Evolutionary conservation across 495 filamentous ascomycete genomes (phyloP).

Genomic region (Podospora pseudopauciseta): DNA sequence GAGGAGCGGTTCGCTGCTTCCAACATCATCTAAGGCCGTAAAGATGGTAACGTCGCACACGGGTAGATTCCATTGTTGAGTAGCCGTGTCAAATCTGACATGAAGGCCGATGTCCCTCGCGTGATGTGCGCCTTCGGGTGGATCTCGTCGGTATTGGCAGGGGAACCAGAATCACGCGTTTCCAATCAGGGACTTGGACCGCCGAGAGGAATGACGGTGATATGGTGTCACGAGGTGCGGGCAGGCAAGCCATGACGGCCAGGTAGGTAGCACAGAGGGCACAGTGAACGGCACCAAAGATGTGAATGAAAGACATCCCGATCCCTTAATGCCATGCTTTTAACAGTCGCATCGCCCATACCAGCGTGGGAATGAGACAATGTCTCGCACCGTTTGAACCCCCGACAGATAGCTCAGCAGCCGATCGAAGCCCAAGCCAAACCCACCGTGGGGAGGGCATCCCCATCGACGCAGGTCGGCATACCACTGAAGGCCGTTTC

Average conservation of each 20-base stretch:
- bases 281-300: slow-evolving; percentile 22
- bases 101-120: neutral
- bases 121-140: neutral
- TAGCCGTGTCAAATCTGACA: slow-evolving; percentile 15
- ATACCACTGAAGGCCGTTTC: slow-evolving; percentile 75
- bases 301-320: neutral
- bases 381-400: slow-evolving; percentile 78
- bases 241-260: slow-evolving; percentile 36
- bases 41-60: slow-evolving; percentile 20
- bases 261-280: slow-evolving; percentile 30
- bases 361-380: slow-evolving; percentile 86
- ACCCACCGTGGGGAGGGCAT: slow-evolving; percentile 91
- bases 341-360: slow-evolving; percentile 88
- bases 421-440: slow-evolving; percentile 91
- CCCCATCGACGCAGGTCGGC: slow-evolving; percentile 92
- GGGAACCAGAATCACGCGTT: slow-evolving; percentile 10
- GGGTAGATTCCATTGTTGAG: slow-evolving; percentile 9
- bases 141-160: slow-evolving; percentile 10
- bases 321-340: slow-evolving; percentile 23
- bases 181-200: neutral
- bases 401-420: slow-evolving; percentile 83
- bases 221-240: slow-evolving; percentile 5
- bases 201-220: neutral
- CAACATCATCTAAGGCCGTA: slow-evolving; percentile 27
- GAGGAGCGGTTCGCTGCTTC: slow-evolving; percentile 3